Conservation (phyloP, 176 grass and related monocot genomes). For the Eremochloa ophiuroides region DNA sequence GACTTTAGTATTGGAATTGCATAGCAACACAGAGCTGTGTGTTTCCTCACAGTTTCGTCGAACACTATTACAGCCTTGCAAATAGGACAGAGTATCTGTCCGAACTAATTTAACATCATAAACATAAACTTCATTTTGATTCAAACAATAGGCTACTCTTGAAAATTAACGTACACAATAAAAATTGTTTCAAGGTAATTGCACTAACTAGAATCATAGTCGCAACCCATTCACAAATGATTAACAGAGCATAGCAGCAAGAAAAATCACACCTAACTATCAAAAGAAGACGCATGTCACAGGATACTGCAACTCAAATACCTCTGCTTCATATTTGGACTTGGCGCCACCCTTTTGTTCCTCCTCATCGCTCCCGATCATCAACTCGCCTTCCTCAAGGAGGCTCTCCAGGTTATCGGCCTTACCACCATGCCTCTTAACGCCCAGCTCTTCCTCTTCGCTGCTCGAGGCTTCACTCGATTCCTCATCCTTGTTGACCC, state of each 20-base stretch:
- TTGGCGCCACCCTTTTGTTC: constrained; percentile 37
- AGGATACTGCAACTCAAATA: constrained; percentile 9
- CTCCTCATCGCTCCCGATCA: constrained; percentile 42
- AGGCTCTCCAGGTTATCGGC: constrained; percentile 15
- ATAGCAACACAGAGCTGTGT: neutral
- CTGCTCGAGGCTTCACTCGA: constrained; percentile 41
- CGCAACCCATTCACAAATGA: neutral
- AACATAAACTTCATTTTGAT: neutral
- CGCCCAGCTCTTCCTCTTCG: constrained; percentile 17
- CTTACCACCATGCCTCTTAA: constrained; percentile 8
- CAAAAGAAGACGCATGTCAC: neutral
- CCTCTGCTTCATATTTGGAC: constrained; percentile 58
- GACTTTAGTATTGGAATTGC: neutral
- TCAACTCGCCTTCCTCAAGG: constrained; percentile 71
- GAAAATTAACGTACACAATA: neutral
- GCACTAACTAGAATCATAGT: neutral
- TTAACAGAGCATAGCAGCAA: neutral
- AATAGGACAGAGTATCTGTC: neutral
- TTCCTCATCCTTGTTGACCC: constrained; percentile 31
- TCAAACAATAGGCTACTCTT: neutral
- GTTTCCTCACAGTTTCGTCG: neutral
- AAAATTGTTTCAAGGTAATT: neutral
- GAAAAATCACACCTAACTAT: neutral
- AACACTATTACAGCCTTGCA: neutral
- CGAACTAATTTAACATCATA: neutral